A percentile compares a stretch with the other conserved stretches of the same genome.
phyloP scores from a whole-genome alignment of 768 basidiomycete species.

The Omphalotus guepiniiformis region DNA sequence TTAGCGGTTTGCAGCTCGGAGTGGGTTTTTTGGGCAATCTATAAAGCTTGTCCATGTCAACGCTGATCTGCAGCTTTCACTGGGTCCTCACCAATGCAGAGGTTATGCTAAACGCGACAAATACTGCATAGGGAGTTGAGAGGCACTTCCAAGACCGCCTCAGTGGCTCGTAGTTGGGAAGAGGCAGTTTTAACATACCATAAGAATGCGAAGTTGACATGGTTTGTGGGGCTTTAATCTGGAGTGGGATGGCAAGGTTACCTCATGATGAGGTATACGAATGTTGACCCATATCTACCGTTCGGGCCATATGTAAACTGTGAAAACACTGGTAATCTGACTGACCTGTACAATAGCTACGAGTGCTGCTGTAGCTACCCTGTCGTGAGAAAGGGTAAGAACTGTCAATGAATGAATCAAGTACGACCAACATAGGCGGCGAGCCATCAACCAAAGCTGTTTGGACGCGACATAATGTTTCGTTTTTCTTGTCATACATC shows the following conservation, averaged over 20 bases:
- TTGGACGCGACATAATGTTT: slow-evolving; percentile 43
- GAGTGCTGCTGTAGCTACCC: slow-evolving; percentile 38
- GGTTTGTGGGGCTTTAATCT: neutral
- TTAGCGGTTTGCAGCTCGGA: slow-evolving; percentile 28
- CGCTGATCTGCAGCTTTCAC: slow-evolving; percentile 8
- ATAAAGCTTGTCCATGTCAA: slow-evolving; percentile 7
- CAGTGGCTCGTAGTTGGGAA: no score
- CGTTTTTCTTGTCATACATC: slow-evolving; percentile 13
- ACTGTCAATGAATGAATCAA: slow-evolving; percentile 2
- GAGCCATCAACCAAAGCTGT: slow-evolving; percentile 50
- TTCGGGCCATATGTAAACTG: no score
- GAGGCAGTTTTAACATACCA: neutral
- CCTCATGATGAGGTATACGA: neutral
- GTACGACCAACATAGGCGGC: slow-evolving; percentile 42
- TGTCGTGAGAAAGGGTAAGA: slow-evolving; percentile 13
- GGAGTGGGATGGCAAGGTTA: neutral
- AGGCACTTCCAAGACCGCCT: slow-evolving; percentile 21
- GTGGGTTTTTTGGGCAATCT: slow-evolving; percentile 18
- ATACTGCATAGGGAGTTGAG: slow-evolving; percentile 32
- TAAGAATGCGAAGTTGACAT: neutral
- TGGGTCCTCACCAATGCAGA: slow-evolving; percentile 32
- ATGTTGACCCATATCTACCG: slow-evolving; percentile 1
- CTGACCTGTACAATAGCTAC: slow-evolving; percentile 37
- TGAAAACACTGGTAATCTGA: no score
- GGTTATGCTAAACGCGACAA: slow-evolving; percentile 34